Evolutionary conservation across 495 filamentous ascomycete species (phyloP).

Genomic region (Neurospora sp.): DNA sequence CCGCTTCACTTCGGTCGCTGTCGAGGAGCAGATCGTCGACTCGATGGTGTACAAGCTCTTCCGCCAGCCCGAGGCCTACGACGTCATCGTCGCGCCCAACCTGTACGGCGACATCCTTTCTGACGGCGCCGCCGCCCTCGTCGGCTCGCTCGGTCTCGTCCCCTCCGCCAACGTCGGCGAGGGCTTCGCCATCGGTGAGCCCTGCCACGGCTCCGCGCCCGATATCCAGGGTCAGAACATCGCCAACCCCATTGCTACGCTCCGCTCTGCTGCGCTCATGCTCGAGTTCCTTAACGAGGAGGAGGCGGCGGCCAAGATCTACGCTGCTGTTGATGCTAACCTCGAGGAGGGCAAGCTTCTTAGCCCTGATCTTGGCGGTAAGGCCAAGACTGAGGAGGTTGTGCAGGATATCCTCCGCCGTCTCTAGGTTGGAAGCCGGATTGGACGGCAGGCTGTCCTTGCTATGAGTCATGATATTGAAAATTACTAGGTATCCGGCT

Average conservation of each 20-base stretch:
- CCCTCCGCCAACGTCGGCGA: slow-evolving; percentile 96
- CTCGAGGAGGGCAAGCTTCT: slow-evolving; percentile 72
- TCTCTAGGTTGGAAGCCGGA: slow-evolving; percentile 39
- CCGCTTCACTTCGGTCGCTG: slow-evolving; percentile 49
- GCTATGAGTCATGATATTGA: background rate
- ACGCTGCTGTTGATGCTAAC: slow-evolving; percentile 84
- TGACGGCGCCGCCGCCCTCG: slow-evolving; percentile 89
- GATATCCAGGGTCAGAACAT: slow-evolving; percentile 91
- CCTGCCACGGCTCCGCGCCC: slow-evolving; percentile 91
- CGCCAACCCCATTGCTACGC: slow-evolving; percentile 92
- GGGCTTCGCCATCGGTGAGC: slow-evolving; percentile 91
- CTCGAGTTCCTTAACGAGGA: slow-evolving; percentile 87
- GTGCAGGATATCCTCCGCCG: slow-evolving; percentile 80
- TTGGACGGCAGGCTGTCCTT: background rate
- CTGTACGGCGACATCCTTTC: slow-evolving; percentile 95
- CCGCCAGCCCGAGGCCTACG: slow-evolving; percentile 85
- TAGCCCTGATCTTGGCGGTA: slow-evolving; percentile 86
- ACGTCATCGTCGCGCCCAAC: slow-evolving; percentile 97
- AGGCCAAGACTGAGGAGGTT: slow-evolving; percentile 78
- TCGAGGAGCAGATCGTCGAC: slow-evolving; percentile 98
- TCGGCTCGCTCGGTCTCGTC: slow-evolving; percentile 87
- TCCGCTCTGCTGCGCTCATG: slow-evolving; percentile 87
- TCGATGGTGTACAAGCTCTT: slow-evolving; percentile 99
- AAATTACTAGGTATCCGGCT: background rate
- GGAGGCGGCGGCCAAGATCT: slow-evolving; percentile 77